Evolutionary conservation across 2,329 filamentous ascomycete species (phyloP), one percentile per base, ranked within the genome.

Genomic region (Hortaea werneckii): DNA sequence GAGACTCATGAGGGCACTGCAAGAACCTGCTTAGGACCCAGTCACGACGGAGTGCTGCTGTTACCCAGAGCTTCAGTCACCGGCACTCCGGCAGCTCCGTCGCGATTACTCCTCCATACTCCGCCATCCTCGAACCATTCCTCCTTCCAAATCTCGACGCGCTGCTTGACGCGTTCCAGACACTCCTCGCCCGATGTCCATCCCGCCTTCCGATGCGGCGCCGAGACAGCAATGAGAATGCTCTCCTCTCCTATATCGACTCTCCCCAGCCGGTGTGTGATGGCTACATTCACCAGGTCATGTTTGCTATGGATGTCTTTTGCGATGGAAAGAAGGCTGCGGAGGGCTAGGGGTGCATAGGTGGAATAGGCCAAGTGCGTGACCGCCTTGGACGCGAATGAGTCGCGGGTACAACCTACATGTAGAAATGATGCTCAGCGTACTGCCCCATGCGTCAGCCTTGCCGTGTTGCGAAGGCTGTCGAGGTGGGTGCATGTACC

Each of bases 231-330:
- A 57, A 96, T 88, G 45, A 94, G 69, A 50, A 98, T 90, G 62
- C 87, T 94, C 68, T 95, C 89, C 66, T 95, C 87, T n/a, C 82
- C 84, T 45, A 96, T 82, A 2, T 87, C 86, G 11, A 95, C 90
- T 13, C 79, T 75, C 0, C 92, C 92, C 3, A 96, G 73, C 4
- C 90, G 79, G 67, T 96, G 92, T 10, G 85, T 74, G 64, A 96
- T 85, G 42, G 83, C 80, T 48, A 96, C 80, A 6, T 79, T 83
- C 34, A 78, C 76, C 12, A 95, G 75, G 1, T 65, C 67, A 62
- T 94, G 80, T 54, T 79, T 80, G 8, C 66, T 58, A 11, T 67
- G 65, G 3, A 89, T 66, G 4, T 71, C 64, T 5, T 70, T 67
- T 37, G 79, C 79, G 55, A 92, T 87, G 13, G 65, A 59, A 39